Percentiles rank a stretch among this genome's conserved stretches.
Evolutionary conservation across 2,329 filamentous ascomycete genomes (phyloP).

Genomic region (Conoideocrella luteorostrata): DNA sequence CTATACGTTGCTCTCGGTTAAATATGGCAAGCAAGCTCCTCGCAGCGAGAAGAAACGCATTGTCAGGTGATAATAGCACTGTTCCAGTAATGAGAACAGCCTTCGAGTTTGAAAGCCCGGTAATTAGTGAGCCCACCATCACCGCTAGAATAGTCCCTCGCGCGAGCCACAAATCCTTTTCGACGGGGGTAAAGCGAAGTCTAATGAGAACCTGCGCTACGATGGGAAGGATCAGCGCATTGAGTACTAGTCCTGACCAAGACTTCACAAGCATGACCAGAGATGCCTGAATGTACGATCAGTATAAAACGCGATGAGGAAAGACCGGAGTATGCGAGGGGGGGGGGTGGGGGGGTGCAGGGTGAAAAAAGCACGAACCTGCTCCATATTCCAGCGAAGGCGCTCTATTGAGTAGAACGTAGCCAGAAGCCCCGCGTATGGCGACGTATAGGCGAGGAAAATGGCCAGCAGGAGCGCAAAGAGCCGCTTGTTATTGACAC

Average conservation of each 20-base stretch:
- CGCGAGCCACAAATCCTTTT: conserved; percentile 6
- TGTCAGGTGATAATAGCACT: conserved; percentile 1
- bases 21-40: conserved; percentile 5
- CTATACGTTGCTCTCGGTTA: conserved; percentile 3
- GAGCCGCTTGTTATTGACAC: conserved; percentile 4
- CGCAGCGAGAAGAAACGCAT: conserved; percentile 1
- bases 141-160: conserved; percentile 1
- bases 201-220: conserved; percentile 2
- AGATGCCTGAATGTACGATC: not conserved
- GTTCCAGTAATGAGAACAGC: conserved; percentile 6
- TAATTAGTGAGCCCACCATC: conserved; percentile 1
- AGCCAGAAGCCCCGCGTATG: not conserved
- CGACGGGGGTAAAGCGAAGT: not conserved
- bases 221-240: not conserved
- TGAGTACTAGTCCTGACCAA: conserved; percentile 1
- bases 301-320: too few relatives aligned
- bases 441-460: conserved; percentile 2
- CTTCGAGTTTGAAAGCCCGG: conserved; percentile 1
- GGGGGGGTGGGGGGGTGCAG: too few relatives aligned
- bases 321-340: too few relatives aligned
- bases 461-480: conserved; percentile 1
- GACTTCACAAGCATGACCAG: not conserved
- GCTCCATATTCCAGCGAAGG: not conserved
- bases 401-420: not conserved
- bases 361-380: conserved; percentile 1